These are phyloP conservation scores for Septoria linicola DNA, from an alignment of 2,329 filamentous ascomycete species.

Conservation along the genomic window DNA sequence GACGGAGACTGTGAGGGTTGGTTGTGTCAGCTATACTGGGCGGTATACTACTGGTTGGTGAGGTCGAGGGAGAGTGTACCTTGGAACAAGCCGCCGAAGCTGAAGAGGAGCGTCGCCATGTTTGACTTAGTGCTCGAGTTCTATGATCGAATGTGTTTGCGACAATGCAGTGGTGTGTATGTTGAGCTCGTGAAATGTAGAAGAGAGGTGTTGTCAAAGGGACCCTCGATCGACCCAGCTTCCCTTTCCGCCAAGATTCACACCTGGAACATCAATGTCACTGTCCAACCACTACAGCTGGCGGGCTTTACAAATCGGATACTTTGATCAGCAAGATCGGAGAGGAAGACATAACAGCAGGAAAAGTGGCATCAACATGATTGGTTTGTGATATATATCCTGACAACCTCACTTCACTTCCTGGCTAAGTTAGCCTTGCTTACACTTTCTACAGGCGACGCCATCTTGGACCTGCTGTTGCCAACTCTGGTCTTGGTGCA, in stretches of 20 bases:
- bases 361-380: slow-evolving; percentile 1
- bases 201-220: neutral
- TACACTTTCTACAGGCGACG: slow-evolving; percentile 42
- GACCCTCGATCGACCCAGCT: neutral
- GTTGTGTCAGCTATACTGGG: too few relatives aligned
- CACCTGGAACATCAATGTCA: slow-evolving; percentile 21
- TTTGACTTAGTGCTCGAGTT: too few relatives aligned
- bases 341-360: neutral
- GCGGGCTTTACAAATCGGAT: slow-evolving; percentile 27
- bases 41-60: slow-evolving; percentile 5
- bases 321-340: slow-evolving; percentile 11
- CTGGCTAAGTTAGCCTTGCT: neutral
- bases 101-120: slow-evolving; percentile 59
- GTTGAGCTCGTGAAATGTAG: slow-evolving; percentile 12
- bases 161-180: slow-evolving; percentile 1
- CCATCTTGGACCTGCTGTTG: slow-evolving; percentile 55
- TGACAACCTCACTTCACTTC: neutral
- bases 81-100: slow-evolving; percentile 70
- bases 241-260: slow-evolving; percentile 2
- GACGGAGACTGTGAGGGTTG: slow-evolving; percentile 57
- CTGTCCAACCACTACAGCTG: slow-evolving; percentile 23
- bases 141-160: too few relatives aligned
- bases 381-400: slow-evolving; percentile 7
- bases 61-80: slow-evolving; percentile 45
- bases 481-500: slow-evolving; percentile 49